A percentile compares a stretch with the other conserved stretches of the same genome.
Evolutionary conservation across 2,329 filamentous ascomycete genomes (phyloP).

Genomic region (Zalaria sp.): DNA sequence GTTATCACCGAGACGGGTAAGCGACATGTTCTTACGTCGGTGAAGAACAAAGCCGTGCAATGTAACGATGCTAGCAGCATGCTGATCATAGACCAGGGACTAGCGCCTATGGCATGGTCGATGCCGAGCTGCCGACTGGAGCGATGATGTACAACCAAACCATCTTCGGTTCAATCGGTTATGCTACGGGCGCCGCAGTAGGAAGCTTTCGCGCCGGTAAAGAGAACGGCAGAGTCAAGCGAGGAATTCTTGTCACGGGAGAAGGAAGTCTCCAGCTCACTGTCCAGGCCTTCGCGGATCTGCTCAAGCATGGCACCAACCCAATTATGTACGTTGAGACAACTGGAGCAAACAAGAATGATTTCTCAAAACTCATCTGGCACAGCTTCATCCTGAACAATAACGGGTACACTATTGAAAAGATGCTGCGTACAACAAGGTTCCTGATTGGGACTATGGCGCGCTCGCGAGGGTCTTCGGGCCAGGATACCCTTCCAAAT

Average conservation of each 20-base stretch:
- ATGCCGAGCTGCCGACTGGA: too few relatives aligned
- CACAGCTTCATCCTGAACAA: constrained; percentile 64
- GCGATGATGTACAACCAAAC: constrained; percentile 50
- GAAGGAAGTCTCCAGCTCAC: constrained; percentile 81
- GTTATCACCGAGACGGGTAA: constrained; percentile 48
- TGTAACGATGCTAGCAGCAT: too few relatives aligned
- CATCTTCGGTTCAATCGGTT: constrained; percentile 56
- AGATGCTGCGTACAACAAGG: constrained; percentile 38
- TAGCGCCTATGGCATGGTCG: too few relatives aligned
- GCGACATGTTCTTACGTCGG: too few relatives aligned
- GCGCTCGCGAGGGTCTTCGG: constrained; percentile 6
- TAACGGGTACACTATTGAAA: constrained; percentile 77
- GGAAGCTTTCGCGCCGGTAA: constrained; percentile 58
- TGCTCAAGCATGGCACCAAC: constrained; percentile 60
- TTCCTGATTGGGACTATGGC: constrained; percentile 7
- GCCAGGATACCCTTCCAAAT: too few relatives aligned
- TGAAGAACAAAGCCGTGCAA: too few relatives aligned
- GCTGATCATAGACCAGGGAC: too few relatives aligned
- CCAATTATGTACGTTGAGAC: constrained; percentile 44
- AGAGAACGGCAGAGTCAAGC: constrained; percentile 16
- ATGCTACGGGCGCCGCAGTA: constrained; percentile 47
- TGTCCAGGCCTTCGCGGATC: constrained; percentile 70
- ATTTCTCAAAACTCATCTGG: too few relatives aligned
- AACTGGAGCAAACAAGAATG: too few relatives aligned
- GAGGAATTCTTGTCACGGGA: constrained; percentile 76